Conservation (phyloP, 495 filamentous ascomycete genomes). For the Cercophora samala region DNA sequence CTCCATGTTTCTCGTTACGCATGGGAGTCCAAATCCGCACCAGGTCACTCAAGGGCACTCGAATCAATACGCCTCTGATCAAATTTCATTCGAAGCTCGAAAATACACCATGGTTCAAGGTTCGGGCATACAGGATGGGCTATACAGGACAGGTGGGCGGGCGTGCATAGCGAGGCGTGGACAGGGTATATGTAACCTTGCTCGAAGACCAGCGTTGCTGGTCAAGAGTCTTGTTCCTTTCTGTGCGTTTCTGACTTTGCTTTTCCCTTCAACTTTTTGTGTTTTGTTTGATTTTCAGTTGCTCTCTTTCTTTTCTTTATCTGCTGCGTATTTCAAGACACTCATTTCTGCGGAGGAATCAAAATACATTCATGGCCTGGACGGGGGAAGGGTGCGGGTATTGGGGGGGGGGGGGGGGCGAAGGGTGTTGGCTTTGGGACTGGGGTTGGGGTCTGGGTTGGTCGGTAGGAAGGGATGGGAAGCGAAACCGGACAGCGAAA, state of each 20-base stretch:
- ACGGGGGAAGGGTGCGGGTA: conserved; percentile 24
- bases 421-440: conserved; percentile 30
- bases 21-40: neutral
- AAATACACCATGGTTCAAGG: conserved; percentile 15
- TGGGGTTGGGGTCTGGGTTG: neutral
- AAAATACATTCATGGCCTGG: neutral
- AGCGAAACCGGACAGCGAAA: conserved; percentile 26
- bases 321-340: conserved; percentile 34
- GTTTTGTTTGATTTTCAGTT: conserved; percentile 21
- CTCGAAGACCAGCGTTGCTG: conserved; percentile 47
- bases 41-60: conserved; percentile 2
- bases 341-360: conserved; percentile 22
- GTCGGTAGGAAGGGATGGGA: conserved; percentile 30
- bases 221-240: conserved; percentile 42
- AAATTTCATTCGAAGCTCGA: conserved; percentile 12
- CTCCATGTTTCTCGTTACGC: neutral
- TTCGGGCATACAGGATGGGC: conserved; percentile 22
- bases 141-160: conserved; percentile 37
- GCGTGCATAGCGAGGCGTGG: conserved; percentile 61
- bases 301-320: conserved; percentile 34
- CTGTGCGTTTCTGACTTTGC: conserved; percentile 19
- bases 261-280: conserved; percentile 20
- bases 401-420: conserved; percentile 31
- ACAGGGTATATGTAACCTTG: conserved; percentile 56
- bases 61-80: conserved; percentile 30